Base-by-base conservation (phyloP, 768 basidiomycete species). In the Mrakia frigida region DNA sequence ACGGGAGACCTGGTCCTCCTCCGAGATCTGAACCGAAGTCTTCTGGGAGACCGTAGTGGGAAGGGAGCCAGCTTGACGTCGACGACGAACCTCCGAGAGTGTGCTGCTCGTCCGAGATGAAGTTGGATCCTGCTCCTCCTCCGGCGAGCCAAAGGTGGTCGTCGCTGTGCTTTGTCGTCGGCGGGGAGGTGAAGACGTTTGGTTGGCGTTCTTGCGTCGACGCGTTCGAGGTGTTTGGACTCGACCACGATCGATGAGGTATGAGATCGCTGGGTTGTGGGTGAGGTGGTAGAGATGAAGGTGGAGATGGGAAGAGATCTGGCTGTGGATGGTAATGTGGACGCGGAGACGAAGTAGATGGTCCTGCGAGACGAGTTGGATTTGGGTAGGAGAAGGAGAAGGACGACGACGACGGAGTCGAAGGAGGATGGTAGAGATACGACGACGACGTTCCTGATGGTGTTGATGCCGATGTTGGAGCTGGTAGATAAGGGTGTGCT, bases 21-120 rank as follows among this genome's bases (percentile, higher is more conserved):
- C 65, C 65, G 18, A 68, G 65, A n/a, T 68, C 65, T 16, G 35
- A 35, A 6, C 65, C 65, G 25, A 68, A 68, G 65, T 68, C 65
- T 39, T 68, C 65, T 41, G 65, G 65, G 23, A 68, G 37, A 13
- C 70, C 70, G 50, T 72, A 72, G 53, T 72, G 70, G 3, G 70
- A 72, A 18, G 70, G 70, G 39, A 72, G 70, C 70, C 70, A 72
- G 31, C 52, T 53, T 11, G 70, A 56, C 35, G 65, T 68, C 33
- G 70, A 72, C 28, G 35, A 23, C 31, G 70, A 33, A 1, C 39
- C 65, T 68, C 65, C 70, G 16, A 72, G 70, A 1, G 70, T 72
- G 53, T 72, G 70, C 35, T 46, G 46, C 33, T 53, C 46, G 35
- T 72, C 70, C 11, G 53, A 72, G 28, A 72, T 56, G 52, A 35